Conservation (phyloP, 352 stramenopile genomes). For the Phytophthora agathidicida region DNA sequence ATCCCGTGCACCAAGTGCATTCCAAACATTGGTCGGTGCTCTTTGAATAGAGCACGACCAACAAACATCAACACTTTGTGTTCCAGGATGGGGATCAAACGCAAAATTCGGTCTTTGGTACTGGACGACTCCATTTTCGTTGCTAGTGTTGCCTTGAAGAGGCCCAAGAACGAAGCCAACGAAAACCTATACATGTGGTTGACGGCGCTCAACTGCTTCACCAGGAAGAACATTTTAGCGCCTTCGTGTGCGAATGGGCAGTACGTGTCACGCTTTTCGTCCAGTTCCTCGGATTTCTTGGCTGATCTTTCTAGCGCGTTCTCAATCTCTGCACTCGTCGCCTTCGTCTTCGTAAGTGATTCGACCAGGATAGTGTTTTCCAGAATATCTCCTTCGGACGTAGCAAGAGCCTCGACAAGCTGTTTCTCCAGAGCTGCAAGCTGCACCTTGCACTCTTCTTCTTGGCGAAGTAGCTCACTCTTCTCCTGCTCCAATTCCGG, state of each 20-base stretch:
- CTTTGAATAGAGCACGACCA: conserved; percentile 93
- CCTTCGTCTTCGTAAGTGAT: conserved; percentile 94
- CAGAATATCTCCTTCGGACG: conserved; percentile 95
- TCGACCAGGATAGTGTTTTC: conserved; percentile 95
- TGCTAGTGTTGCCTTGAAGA: conserved; percentile 87
- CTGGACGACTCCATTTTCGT: conserved; percentile 82
- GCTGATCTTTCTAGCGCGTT: conserved; percentile 87
- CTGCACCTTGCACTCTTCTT: conserved; percentile 96
- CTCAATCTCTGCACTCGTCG: conserved; percentile 92
- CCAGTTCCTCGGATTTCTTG: conserved; percentile 91
- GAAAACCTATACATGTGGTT: conserved; percentile 98
- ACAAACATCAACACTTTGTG: conserved; percentile 93
- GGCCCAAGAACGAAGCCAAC: conserved; percentile 85
- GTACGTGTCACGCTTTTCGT: conserved; percentile 93
- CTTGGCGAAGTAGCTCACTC: conserved; percentile 89
- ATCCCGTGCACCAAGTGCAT: conserved; percentile 94
- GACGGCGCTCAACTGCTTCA: conserved; percentile 88
- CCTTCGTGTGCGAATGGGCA: conserved; percentile 89
- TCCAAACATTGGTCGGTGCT: conserved; percentile 93
- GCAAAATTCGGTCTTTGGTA: conserved; percentile 82
- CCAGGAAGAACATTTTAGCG: conserved; percentile 93
- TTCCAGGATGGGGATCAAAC: conserved; percentile 89
- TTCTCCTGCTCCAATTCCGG: conserved; percentile 95
- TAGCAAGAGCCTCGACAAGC: conserved; percentile 92
- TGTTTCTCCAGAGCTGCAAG: conserved; percentile 93